Conservation (phyloP, 2,329 filamentous ascomycete species). For the Fusarium azukiicola region DNA sequence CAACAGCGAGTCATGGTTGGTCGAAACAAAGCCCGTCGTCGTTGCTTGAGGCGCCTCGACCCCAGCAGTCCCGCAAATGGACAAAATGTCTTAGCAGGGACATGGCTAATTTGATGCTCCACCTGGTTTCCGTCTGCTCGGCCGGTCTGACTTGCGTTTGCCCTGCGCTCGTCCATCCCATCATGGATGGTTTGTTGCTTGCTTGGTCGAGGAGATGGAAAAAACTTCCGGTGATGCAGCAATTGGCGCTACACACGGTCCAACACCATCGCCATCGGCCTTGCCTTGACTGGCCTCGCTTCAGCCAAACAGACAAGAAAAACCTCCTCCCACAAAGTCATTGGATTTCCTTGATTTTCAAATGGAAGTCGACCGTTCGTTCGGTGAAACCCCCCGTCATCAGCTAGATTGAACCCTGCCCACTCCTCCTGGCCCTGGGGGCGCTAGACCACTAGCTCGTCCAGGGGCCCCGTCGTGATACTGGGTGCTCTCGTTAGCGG, state of each 20-base stretch:
- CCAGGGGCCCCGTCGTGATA: slow-evolving; percentile 46
- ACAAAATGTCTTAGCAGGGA: slow-evolving; percentile 41
- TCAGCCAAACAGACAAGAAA: slow-evolving; percentile 29
- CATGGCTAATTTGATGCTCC: slow-evolving; percentile 49
- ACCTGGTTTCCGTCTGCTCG: slow-evolving; percentile 36
- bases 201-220: neutral
- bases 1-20: slow-evolving; percentile 45
- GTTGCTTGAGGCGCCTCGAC: slow-evolving; percentile 21
- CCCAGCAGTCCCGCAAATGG: slow-evolving; percentile 36
- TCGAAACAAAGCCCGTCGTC: slow-evolving; percentile 36
- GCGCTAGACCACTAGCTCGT: slow-evolving; percentile 48
- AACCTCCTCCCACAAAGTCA: slow-evolving; percentile 37
- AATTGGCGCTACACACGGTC: slow-evolving; percentile 6
- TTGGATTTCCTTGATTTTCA: slow-evolving; percentile 51
- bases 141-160: slow-evolving; percentile 24
- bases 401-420: slow-evolving; percentile 48
- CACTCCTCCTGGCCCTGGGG: slow-evolving; percentile 50
- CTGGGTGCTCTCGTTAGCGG: slow-evolving; percentile 50
- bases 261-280: neutral
- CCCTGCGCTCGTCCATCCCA: slow-evolving; percentile 5
- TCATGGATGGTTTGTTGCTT: slow-evolving; percentile 9
- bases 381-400: slow-evolving; percentile 45
- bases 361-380: slow-evolving; percentile 42
- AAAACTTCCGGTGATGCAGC: slow-evolving; percentile 8
- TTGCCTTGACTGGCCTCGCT: neutral